Conservation (phyloP, 805 yeast species). For the Starmerella bacillaris region DNA sequence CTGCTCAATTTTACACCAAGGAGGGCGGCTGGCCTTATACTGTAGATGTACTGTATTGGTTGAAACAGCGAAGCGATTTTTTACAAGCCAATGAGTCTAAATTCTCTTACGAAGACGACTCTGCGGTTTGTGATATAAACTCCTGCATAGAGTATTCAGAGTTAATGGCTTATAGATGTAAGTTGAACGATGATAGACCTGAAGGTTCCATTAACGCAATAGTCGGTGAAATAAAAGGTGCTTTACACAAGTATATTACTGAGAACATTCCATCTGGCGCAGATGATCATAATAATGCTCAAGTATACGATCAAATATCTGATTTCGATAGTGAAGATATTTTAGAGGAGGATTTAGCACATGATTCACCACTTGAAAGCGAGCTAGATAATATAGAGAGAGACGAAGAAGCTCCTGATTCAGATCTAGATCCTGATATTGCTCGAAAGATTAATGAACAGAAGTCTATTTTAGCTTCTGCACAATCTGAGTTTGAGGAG, state of each 20-base stretch:
- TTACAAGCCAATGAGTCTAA: neutral
- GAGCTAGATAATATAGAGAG: neutral
- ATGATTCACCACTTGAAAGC: neutral
- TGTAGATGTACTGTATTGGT: conserved; percentile 1
- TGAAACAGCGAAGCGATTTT: neutral
- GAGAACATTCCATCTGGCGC: no score
- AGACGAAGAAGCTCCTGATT: neutral
- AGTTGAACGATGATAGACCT: neutral
- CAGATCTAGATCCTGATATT: neutral
- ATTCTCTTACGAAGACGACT: neutral
- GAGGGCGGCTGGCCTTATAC: neutral
- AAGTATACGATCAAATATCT: no score
- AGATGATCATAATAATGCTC: no score
- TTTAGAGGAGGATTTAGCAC: neutral
- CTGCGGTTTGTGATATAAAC: neutral
- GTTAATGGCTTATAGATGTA: neutral
- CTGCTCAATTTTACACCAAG: neutral
- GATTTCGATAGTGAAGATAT: no score
- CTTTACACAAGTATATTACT: neutral
- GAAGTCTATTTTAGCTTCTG: neutral
- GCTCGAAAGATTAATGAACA: neutral
- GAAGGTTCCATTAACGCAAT: neutral
- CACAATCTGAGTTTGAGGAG: neutral
- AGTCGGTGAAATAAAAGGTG: neutral
- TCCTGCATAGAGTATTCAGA: neutral